A percentile compares a stretch with the other conserved stretches of the same genome.
Conservation (phyloP, 75 land plant species). For the Cunninghamia lanceolata region DNA sequence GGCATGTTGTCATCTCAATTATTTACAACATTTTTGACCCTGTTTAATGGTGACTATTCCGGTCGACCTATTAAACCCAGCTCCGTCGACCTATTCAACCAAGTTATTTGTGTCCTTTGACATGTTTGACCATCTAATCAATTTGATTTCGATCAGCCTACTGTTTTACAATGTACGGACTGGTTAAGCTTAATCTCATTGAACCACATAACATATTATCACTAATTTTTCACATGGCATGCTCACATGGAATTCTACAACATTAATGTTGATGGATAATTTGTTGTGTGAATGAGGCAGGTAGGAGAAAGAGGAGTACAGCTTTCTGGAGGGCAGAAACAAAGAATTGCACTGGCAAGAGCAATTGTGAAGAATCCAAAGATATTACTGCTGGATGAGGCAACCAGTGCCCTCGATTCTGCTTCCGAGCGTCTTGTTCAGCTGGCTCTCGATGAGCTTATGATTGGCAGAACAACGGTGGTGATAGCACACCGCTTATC, state of each 20-base stretch:
- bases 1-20: too few species aligned
- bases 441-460: neutral
- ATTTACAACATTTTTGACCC: too few species aligned
- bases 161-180: too few species aligned
- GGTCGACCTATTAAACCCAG: too few species aligned
- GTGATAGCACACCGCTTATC: slow-evolving; percentile 5
- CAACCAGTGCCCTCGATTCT: neutral
- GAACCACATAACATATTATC: too few species aligned
- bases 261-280: too few species aligned
- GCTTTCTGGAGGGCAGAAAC: slow-evolving; percentile 7
- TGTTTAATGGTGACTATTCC: too few species aligned
- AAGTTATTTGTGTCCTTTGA: too few species aligned
- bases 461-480: slow-evolving; percentile 2
- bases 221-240: slow-evolving; percentile 39
- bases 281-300: neutral
- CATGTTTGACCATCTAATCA: too few species aligned
- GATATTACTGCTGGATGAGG: neutral
- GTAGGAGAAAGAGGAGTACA: neutral
- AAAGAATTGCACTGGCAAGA: slow-evolving; percentile 4
- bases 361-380: slow-evolving; percentile 9
- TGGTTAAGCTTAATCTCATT: too few species aligned
- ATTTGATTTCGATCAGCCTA: too few species aligned
- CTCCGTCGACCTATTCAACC: too few species aligned
- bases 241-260: slow-evolving; percentile 11
- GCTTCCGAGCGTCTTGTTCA: neutral